Conservation (phyloP, 148 eudicot genomes). For the Rhododendron ovatum region DNA sequence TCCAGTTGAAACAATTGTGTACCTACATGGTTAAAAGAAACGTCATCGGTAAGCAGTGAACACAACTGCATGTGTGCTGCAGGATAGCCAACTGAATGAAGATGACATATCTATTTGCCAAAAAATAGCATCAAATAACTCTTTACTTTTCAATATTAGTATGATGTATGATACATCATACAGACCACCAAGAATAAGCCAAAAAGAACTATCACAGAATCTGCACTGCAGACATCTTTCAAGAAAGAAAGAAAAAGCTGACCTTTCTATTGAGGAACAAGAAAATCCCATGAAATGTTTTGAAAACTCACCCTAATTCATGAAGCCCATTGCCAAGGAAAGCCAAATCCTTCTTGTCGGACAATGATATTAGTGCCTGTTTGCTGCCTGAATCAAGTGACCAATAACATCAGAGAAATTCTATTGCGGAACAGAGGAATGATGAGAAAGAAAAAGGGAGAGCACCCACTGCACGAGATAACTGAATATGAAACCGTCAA, state of each 20-base stretch:
- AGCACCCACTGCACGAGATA: neutral
- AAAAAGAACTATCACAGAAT: neutral
- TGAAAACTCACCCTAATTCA: conserved; percentile 66
- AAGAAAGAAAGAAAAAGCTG: neutral
- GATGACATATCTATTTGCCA: neutral
- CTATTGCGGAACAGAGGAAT: neutral
- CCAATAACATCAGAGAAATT: neutral
- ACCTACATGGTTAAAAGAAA: conserved; percentile 30
- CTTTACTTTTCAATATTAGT: neutral
- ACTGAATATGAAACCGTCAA: neutral
- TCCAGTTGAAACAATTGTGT: conserved; percentile 88
- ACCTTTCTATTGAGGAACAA: neutral
- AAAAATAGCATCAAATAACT: neutral
- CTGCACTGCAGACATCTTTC: neutral
- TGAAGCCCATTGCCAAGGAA: conserved; percentile 71
- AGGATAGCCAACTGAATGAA: neutral
- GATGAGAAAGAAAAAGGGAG: neutral
- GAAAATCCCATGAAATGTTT: neutral
- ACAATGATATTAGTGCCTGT: conserved; percentile 77
- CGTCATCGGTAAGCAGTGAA: neutral
- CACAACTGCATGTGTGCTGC: neutral
- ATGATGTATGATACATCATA: neutral
- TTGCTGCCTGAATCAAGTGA: conserved; percentile 36
- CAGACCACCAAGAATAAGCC: neutral
- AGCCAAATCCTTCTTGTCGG: conserved; percentile 72